Conservation (phyloP, 1,284 basidiomycete species). For the Apiotrichum porosum region DNA sequence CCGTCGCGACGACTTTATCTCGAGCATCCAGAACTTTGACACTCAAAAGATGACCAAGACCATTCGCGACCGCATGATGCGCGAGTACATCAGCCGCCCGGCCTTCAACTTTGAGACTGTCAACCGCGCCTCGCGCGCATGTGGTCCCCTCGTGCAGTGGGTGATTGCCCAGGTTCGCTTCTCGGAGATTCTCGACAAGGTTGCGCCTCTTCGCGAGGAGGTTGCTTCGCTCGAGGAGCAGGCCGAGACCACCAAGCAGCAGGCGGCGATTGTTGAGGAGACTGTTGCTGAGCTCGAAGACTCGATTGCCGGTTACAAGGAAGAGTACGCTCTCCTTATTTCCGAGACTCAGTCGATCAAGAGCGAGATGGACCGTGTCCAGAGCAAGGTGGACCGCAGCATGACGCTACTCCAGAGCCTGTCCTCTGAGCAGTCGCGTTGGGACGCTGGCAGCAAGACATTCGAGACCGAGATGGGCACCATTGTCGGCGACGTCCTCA, state of each 20-base stretch:
- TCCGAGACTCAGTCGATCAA: conserved; percentile 98
- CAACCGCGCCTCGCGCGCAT: conserved; percentile 92
- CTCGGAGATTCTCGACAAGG: conserved; percentile 96
- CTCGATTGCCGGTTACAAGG: conserved; percentile 92
- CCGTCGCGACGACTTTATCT: conserved; percentile 95
- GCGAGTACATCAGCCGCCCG: conserved; percentile 84
- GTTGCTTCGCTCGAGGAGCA: conserved; percentile 88
- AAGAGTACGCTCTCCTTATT: conserved; percentile 95
- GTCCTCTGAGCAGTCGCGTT: conserved; percentile 89
- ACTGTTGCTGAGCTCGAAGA: conserved; percentile 91
- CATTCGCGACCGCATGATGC: conserved; percentile 87
- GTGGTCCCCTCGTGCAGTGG: conserved; percentile 98
- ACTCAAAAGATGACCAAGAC: conserved; percentile 87
- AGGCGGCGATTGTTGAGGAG: conserved; percentile 79
- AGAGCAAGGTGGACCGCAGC: conserved; percentile 93
- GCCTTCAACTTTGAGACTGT: conserved; percentile 95
- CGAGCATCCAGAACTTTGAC: conserved; percentile 94
- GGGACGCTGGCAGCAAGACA: conserved; percentile 91
- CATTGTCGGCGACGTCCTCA: conserved; percentile 91
- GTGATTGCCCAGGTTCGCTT: conserved; percentile 94
- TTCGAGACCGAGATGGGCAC: conserved; percentile 99
- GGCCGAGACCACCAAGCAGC: conserved; percentile 87
- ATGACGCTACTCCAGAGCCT: conserved; percentile 92
- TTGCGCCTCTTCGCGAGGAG: conserved; percentile 93
- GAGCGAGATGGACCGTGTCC: conserved; percentile 94